Conservation (phyloP, 306 rosid species). For the Nissolia schottii region DNA sequence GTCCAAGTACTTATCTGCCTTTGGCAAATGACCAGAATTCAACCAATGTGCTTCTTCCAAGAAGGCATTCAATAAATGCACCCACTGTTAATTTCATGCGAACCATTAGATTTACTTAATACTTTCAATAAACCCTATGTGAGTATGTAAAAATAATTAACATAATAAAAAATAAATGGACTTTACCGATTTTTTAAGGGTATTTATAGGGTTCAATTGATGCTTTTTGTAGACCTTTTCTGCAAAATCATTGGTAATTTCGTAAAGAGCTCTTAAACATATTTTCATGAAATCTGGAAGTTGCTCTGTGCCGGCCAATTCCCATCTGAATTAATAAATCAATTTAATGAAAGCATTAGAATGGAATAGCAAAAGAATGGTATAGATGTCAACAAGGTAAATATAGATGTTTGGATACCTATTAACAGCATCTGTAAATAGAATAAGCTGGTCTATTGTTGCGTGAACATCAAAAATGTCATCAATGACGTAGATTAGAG, state of each 20-base stretch:
- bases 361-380: background rate
- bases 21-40: slow-evolving; percentile 25
- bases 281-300: slow-evolving; percentile 21
- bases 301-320: slow-evolving; percentile 22
- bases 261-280: slow-evolving; percentile 12
- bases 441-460: slow-evolving; percentile 38
- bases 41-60: slow-evolving; percentile 39
- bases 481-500: slow-evolving; percentile 54
- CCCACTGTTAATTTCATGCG: slow-evolving; percentile 31
- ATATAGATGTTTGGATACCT: slow-evolving; percentile 24
- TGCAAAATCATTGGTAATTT: slow-evolving; percentile 20
- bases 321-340: slow-evolving; percentile 17
- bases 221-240: slow-evolving; percentile 12
- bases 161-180: background rate
- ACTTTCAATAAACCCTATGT: background rate
- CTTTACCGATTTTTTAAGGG: slow-evolving; percentile 24
- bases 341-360: background rate
- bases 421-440: slow-evolving; percentile 38
- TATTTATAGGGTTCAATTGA: slow-evolving; percentile 20
- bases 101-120: background rate
- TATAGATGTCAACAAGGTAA: too few relatives aligned
- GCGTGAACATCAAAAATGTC: slow-evolving; percentile 57
- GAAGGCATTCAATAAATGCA: slow-evolving; percentile 37
- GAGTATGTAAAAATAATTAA: background rate
- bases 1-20: slow-evolving; percentile 29